Evolutionary conservation across 352 stramenopile genomes (phyloP).

Genomic region (Thalassiosira hispida): DNA sequence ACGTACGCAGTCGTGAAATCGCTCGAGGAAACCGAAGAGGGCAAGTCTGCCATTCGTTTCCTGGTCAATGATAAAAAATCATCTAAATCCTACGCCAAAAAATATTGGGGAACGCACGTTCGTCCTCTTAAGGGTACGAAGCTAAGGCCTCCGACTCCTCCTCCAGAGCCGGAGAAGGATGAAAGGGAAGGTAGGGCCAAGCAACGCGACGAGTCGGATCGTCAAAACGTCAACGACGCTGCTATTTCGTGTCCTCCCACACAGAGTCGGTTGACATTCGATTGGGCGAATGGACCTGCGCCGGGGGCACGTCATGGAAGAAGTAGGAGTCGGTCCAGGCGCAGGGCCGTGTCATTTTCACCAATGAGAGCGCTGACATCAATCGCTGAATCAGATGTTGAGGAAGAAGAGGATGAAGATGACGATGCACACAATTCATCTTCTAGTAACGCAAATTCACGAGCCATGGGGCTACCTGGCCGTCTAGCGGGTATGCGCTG

Average conservation of each 20-base stretch:
- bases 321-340: conserved; percentile 45
- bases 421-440: neutral
- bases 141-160: neutral
- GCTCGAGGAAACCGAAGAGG: conserved; percentile 36
- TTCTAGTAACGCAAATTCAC: too few relatives aligned
- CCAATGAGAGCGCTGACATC: conserved; percentile 48
- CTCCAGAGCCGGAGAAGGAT: conserved; percentile 1
- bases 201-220: conserved; percentile 22
- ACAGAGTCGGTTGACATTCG: conserved; percentile 32
- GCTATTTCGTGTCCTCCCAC: conserved; percentile 37
- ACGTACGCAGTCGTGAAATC: conserved; percentile 52
- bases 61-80: conserved; percentile 45
- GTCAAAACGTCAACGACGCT: conserved; percentile 17
- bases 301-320: conserved; percentile 13
- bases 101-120: conserved; percentile 54
- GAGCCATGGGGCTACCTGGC: too few relatives aligned
- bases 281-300: conserved; percentile 9
- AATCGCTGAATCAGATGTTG: conserved; percentile 48
- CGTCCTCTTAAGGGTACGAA: conserved; percentile 33
- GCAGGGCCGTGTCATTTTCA: conserved; percentile 41
- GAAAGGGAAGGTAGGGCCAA: conserved; percentile 36
- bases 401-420: conserved; percentile 45
- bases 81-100: conserved; percentile 56
- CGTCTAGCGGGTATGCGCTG: too few relatives aligned
- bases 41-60: conserved; percentile 44